Conservation (phyloP, 2,329 filamentous ascomycete species). For the Alternaria brassicae region DNA sequence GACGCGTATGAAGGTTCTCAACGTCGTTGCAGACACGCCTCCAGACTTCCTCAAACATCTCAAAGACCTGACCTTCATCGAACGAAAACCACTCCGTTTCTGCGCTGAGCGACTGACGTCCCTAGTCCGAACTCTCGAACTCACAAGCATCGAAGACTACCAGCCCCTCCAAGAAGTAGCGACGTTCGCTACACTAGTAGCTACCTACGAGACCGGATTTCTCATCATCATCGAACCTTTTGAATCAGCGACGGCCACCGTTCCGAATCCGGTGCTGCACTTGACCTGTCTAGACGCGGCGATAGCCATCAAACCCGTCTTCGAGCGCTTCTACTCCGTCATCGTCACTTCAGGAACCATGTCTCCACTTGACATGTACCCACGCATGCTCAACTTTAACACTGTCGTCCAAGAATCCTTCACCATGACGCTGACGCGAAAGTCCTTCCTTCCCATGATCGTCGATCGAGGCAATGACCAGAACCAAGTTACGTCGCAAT, state of each 20-base stretch:
- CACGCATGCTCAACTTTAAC: conserved; percentile 94
- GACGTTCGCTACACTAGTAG: conserved; percentile 93
- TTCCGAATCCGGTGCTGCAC: conserved; percentile 95
- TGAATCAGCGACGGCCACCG: conserved; percentile 92
- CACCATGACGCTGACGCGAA: conserved; percentile 90
- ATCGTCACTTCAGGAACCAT: conserved; percentile 98
- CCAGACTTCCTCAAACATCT: conserved; percentile 91
- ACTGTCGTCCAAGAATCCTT: conserved; percentile 97
- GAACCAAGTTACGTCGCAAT: conserved; percentile 88
- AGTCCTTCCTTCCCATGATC: conserved; percentile 98
- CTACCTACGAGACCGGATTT: conserved; percentile 97
- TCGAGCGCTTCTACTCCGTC: conserved; percentile 95
- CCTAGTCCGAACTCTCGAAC: conserved; percentile 89
- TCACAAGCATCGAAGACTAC: conserved; percentile 98
- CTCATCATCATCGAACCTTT: conserved; percentile 96
- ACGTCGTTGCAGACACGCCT: conserved; percentile 96
- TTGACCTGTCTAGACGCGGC: conserved; percentile 97
- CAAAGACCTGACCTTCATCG: conserved; percentile 95
- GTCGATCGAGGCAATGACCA: conserved; percentile 95
- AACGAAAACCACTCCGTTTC: conserved; percentile 92
- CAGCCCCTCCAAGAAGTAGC: conserved; percentile 96
- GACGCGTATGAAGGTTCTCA: conserved; percentile 97
- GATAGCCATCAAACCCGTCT: conserved; percentile 96
- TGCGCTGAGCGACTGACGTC: conserved; percentile 95
- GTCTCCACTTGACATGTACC: conserved; percentile 97